phyloP scores from a whole-genome alignment of 2,329 filamentous ascomycete genomes.

The Onygena corvina region DNA sequence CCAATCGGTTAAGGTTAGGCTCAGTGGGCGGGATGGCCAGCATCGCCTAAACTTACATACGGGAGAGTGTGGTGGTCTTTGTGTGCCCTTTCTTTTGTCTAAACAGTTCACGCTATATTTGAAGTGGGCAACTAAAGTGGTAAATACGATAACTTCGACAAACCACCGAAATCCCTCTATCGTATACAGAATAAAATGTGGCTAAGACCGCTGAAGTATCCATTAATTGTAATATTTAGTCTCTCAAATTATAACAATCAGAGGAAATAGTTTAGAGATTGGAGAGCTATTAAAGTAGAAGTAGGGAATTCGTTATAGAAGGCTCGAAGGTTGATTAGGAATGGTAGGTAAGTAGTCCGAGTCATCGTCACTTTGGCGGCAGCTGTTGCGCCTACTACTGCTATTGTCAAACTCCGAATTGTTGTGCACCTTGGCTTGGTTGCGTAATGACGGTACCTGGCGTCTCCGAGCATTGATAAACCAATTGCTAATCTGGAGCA shows the following conservation, averaged over 20 bases:
- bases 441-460: conserved; percentile 37
- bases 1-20: not conserved
- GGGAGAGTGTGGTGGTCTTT: not conserved
- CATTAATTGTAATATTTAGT: too few relatives aligned
- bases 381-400: conserved; percentile 1
- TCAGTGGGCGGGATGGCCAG: not conserved
- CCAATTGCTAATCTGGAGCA: conserved; percentile 41
- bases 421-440: conserved; percentile 27
- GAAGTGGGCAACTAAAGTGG: too few relatives aligned
- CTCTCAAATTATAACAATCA: too few relatives aligned
- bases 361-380: conserved; percentile 2
- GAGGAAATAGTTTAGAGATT: too few relatives aligned
- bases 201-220: too few relatives aligned
- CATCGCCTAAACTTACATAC: not conserved
- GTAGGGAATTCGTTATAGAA: not conserved
- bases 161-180: too few relatives aligned
- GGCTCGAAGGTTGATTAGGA: not conserved
- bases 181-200: too few relatives aligned
- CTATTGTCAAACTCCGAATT: conserved; percentile 9
- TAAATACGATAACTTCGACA: too few relatives aligned
- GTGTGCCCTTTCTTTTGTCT: too few relatives aligned
- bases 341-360: not conserved
- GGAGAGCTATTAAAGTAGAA: too few relatives aligned
- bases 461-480: conserved; percentile 42
- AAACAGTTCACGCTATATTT: not conserved